These are phyloP conservation scores for Backusella australiensis DNA, from an alignment of 192 early-diverging fungal species.

Conservation along the genomic window DNA sequence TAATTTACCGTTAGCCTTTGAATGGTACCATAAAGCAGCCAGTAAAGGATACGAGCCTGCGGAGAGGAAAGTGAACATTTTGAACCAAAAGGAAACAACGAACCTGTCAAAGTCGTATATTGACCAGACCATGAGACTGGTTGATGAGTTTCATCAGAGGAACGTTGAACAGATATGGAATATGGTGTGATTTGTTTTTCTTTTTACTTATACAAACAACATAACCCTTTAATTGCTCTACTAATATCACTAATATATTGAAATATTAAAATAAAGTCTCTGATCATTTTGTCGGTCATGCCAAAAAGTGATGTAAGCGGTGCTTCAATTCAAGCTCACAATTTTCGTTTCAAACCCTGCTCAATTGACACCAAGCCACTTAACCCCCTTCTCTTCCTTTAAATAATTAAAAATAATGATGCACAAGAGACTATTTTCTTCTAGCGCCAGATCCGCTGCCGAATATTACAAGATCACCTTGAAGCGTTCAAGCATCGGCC, in stretches of 20 bases:
- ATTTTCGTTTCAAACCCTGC: neutral
- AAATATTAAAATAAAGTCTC: no score
- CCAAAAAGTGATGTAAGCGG: neutral
- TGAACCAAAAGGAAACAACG: neutral
- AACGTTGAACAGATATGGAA: neutral
- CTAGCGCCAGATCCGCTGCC: constrained; percentile 10
- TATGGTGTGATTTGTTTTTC: neutral
- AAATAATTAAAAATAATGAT: neutral
- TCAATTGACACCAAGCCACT: neutral
- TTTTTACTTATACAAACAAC: neutral
- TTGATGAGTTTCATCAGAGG: neutral
- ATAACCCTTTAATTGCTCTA: neutral
- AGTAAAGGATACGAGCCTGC: neutral
- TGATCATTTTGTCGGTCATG: no score
- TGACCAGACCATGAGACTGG: neutral
- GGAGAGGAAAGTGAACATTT: neutral
- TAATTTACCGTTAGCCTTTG: neutral
- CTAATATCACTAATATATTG: no score
- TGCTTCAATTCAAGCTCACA: neutral
- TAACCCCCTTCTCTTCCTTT: constrained; percentile 1
- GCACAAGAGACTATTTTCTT: constrained; percentile 18
- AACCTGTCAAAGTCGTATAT: neutral
- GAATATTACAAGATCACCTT: constrained; percentile 46
- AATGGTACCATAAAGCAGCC: neutral
- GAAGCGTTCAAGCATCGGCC: constrained; percentile 45